Evolutionary conservation across 1,139 yeast genomes (phyloP), one percentile per base, ranked within the genome.

Genomic region (Cylindricascospora bacillispora): DNA sequence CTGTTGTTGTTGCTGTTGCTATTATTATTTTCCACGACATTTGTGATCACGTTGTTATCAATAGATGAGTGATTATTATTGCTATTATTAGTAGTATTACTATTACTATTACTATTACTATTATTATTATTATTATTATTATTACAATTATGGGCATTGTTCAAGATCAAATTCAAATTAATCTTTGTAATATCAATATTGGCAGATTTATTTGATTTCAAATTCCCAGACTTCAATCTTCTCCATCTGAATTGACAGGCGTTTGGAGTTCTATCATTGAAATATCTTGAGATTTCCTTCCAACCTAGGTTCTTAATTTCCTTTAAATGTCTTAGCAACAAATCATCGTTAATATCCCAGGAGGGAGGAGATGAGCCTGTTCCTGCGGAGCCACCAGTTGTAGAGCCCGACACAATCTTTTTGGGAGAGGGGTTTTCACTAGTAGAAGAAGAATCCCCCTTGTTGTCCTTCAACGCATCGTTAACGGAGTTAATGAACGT

Each of bases 171-270:
- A n/a, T n/a, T n/a, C n/a, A n/a, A n/a, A n/a, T n/a, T n/a, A n/a
- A n/a, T 4, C 18, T 24, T 24, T 10, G 46, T 39, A 13, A 46
- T 45, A 25, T 47, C 49, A 17, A 47, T 37, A 13, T 36, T 37
- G 6, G 59, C 54, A 3, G 62, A 63, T 28, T 65, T 59, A 39
- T 66, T 66, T 4, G 75, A 71, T 53, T 73, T 74, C 42, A 73
- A 56, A 40, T 71, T 70, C 2, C 81, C 81, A 7, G 72, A 65
- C 51, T 72, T 70, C 35, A 74, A 58, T 36, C 86, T 56, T 54
- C 86, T 65, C 86, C 86, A 77, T 45, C 86, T 63, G 45, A 77
- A 77, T 53, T 77, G 86, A 42, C 85, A 77, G 4, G 85, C 85
- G 46, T 77, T 77, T 24, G 83, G 80, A 1, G 85, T 77, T 54